Conservation (phyloP, 2,329 filamentous ascomycete genomes). For the Venturia aucupariae region DNA sequence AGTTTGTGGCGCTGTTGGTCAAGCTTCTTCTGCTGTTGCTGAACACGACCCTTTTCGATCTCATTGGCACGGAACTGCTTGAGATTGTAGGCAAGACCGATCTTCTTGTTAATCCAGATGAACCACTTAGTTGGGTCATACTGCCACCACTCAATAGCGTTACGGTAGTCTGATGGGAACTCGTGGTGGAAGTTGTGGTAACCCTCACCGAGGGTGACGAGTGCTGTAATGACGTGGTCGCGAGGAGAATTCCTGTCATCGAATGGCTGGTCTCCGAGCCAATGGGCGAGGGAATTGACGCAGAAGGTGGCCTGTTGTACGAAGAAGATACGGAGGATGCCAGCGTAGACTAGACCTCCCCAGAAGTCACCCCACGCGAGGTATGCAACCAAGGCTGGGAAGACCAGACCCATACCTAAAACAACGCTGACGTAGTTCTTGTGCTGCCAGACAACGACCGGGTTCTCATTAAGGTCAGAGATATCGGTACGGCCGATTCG, state of each 20-base stretch:
- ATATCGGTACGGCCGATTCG: constrained; percentile 43
- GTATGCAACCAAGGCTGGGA: constrained; percentile 40
- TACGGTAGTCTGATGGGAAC: constrained; percentile 36
- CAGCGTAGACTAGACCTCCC: constrained; percentile 43
- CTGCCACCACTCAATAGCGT: constrained; percentile 28
- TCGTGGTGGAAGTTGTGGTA: constrained; percentile 40
- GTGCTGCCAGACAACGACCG: constrained; percentile 42
- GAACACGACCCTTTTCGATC: constrained; percentile 36
- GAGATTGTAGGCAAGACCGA: constrained; percentile 34
- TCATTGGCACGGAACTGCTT: constrained; percentile 37
- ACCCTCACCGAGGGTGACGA: constrained; percentile 35
- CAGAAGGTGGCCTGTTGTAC: constrained; percentile 47
- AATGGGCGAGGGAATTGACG: constrained; percentile 46
- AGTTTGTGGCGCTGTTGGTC: constrained; percentile 35
- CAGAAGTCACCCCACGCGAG: constrained; percentile 41
- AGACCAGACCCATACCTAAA: constrained; percentile 38
- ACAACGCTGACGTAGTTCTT: constrained; percentile 40
- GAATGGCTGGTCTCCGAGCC: constrained; percentile 40
- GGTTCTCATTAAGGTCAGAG: constrained; percentile 42
- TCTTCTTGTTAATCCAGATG: constrained; percentile 35
- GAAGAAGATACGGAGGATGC: constrained; percentile 44
- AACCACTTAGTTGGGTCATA: constrained; percentile 38
- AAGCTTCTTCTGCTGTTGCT: constrained; percentile 37
- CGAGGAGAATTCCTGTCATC: constrained; percentile 36
- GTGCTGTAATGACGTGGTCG: constrained; percentile 34